Evolutionary conservation across 2,329 filamentous ascomycete genomes (phyloP).

Genomic region (Verticillium longisporum): DNA sequence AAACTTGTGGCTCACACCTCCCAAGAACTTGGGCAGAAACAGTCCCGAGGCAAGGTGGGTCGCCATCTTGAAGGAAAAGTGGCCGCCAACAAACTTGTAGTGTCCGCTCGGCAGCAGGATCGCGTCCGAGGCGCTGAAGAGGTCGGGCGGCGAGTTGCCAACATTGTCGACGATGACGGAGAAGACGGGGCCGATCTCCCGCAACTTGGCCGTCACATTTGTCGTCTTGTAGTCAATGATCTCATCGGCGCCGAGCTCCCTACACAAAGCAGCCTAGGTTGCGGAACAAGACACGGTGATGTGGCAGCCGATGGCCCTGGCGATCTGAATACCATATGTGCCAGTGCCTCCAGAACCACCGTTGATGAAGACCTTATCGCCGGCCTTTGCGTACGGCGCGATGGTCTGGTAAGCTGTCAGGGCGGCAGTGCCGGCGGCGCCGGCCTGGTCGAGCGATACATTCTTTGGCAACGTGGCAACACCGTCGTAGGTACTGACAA

Average conservation of each 20-base stretch:
- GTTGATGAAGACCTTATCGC: constrained; percentile 57
- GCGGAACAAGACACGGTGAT: constrained; percentile 58
- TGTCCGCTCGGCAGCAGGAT: constrained; percentile 41
- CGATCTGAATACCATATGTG: constrained; percentile 56
- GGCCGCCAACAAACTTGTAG: constrained; percentile 44
- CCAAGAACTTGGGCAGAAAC: constrained; percentile 25
- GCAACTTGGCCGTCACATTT: constrained; percentile 40
- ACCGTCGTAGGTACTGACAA: constrained; percentile 19
- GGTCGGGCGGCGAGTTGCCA: constrained; percentile 33
- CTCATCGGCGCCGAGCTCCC: constrained; percentile 55
- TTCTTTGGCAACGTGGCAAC: constrained; percentile 26
- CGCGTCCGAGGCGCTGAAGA: constrained; percentile 44
- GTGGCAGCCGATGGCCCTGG: constrained; percentile 52
- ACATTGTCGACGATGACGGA: constrained; percentile 54
- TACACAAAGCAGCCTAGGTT: constrained; percentile 49
- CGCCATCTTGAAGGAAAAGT: constrained; percentile 18
- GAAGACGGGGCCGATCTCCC: constrained; percentile 38
- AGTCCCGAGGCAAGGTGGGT: constrained; percentile 17
- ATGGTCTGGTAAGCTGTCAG: constrained; percentile 43
- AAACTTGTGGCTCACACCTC: constrained; percentile 33
- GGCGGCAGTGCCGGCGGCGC: constrained; percentile 33
- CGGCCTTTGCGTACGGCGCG: constrained; percentile 36
- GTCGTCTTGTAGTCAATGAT: constrained; percentile 53
- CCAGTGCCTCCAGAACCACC: constrained; percentile 59
- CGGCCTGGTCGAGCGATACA: constrained; percentile 27